Evolutionary conservation across 169 alveolate species (phyloP).

Genomic region (Fabrea salina): DNA sequence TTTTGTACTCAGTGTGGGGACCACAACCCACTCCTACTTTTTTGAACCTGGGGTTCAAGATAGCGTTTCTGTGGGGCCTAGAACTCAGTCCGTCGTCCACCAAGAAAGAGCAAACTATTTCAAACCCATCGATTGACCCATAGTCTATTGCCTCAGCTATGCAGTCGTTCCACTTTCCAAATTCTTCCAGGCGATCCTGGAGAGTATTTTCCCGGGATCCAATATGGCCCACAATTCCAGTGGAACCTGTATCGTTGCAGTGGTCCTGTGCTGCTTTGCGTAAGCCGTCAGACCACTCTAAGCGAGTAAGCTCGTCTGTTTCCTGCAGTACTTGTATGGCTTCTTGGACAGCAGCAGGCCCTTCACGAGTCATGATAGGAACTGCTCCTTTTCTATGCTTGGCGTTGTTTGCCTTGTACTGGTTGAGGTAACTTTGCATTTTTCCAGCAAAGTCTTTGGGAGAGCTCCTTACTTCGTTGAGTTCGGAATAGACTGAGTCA

Average conservation of each 20-base stretch:
- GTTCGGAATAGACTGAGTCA: neutral
- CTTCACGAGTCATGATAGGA: slow-evolving; percentile 31
- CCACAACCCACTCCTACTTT: slow-evolving; percentile 14
- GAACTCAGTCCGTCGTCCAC: slow-evolving; percentile 25
- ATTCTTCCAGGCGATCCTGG: slow-evolving; percentile 3
- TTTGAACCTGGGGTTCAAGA: neutral
- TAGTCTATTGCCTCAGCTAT: slow-evolving; percentile 33
- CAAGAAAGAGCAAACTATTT: neutral
- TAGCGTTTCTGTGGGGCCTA: slow-evolving; percentile 23
- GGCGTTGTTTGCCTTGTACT: slow-evolving; percentile 29
- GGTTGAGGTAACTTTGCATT: neutral
- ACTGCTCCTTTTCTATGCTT: slow-evolving; percentile 12
- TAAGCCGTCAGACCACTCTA: slow-evolving; percentile 22
- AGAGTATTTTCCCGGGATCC: slow-evolving; percentile 1
- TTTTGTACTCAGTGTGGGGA: slow-evolving; percentile 24
- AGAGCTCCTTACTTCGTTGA: neutral
- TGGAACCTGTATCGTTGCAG: slow-evolving; percentile 23
- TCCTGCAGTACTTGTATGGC: neutral
- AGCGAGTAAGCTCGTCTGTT: neutral
- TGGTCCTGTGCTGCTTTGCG: slow-evolving; percentile 10
- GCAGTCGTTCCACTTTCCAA: slow-evolving; percentile 26
- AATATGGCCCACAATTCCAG: slow-evolving; percentile 30
- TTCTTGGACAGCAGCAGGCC: neutral
- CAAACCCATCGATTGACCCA: slow-evolving; percentile 26
- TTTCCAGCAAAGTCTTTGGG: neutral